These are phyloP conservation scores for Paramecium sonneborni DNA, from an alignment of 73 alveolate species.

Conservation along the genomic window DNA sequence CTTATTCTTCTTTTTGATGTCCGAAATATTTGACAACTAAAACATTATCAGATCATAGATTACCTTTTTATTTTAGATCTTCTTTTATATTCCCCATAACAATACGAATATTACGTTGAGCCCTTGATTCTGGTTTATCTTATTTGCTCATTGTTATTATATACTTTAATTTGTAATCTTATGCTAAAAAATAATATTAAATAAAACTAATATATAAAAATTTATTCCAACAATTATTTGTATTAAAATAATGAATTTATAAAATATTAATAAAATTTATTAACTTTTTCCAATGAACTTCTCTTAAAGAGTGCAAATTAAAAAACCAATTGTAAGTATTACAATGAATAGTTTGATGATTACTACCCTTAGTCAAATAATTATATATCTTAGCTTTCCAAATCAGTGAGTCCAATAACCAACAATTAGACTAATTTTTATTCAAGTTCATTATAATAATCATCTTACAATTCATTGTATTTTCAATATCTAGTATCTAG, in stretches of 20 bases:
- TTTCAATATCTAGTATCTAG: neutral
- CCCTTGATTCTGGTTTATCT: neutral
- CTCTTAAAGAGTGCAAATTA: neutral
- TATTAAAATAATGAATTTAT: too few relatives aligned
- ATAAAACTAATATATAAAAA: neutral
- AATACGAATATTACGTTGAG: neutral
- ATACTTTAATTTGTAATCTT: too few relatives aligned
- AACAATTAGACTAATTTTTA: neutral
- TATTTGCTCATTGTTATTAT: neutral
- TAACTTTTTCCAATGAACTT: neutral
- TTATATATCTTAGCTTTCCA: neutral
- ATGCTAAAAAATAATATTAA: neutral
- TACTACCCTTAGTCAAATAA: slow-evolving; percentile 19
- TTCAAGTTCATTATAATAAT: neutral
- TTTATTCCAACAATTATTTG: too few relatives aligned
- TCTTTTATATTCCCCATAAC: neutral
- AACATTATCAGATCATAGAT: neutral
- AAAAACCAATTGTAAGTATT: neutral
- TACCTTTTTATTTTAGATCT: neutral
- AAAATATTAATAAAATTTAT: too few relatives aligned
- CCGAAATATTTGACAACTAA: neutral
- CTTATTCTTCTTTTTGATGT: neutral
- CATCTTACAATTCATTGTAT: neutral
- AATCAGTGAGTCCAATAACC: slow-evolving; percentile 22
- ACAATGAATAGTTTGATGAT: slow-evolving; percentile 36